Conservation (phyloP, 345 rosid species). For the Laguncularia racemosa region DNA sequence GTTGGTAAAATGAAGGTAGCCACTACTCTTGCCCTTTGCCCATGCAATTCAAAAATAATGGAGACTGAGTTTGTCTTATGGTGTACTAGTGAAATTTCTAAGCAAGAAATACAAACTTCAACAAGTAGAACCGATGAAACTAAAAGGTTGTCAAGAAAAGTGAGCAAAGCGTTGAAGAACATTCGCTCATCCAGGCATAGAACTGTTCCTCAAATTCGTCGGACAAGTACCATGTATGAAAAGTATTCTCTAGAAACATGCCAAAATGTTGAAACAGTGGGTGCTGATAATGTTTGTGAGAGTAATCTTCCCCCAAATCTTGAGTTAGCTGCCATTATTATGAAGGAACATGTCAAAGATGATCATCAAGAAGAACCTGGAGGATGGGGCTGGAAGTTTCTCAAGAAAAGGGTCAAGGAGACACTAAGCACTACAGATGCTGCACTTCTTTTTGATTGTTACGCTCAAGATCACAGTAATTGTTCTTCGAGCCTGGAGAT, state of each 20-base stretch:
- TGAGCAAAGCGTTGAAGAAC: constrained; percentile 46
- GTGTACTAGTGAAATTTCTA: constrained; percentile 33
- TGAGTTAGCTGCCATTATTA: constrained; percentile 70
- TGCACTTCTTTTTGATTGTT: constrained; percentile 17
- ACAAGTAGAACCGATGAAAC: constrained; percentile 29
- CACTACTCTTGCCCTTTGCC: constrained; percentile 42
- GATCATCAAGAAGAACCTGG: constrained; percentile 32
- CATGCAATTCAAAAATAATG: constrained; percentile 36
- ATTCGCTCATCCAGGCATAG: constrained; percentile 46
- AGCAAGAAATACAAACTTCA: constrained; percentile 22
- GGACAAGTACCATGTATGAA: constrained; percentile 41
- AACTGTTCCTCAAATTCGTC: constrained; percentile 43
- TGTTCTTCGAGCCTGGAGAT: constrained; percentile 55
- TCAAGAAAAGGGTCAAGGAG: constrained; percentile 40
- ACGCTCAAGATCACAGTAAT: constrained; percentile 15
- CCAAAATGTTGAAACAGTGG: constrained; percentile 23
- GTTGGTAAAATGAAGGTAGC: constrained; percentile 70
- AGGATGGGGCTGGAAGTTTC: constrained; percentile 97
- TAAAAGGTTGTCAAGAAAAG: constrained; percentile 66
- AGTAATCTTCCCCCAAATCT: constrained; percentile 54
- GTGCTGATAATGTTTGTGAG: constrained; percentile 29
- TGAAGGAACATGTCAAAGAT: constrained; percentile 43
- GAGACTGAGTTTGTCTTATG: constrained; percentile 76
- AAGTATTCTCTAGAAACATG: constrained; percentile 31
- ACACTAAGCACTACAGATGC: constrained; percentile 15